Base-by-base conservation (phyloP, 2,329 filamentous ascomycete species). In the Chaetomium strumarium region DNA sequence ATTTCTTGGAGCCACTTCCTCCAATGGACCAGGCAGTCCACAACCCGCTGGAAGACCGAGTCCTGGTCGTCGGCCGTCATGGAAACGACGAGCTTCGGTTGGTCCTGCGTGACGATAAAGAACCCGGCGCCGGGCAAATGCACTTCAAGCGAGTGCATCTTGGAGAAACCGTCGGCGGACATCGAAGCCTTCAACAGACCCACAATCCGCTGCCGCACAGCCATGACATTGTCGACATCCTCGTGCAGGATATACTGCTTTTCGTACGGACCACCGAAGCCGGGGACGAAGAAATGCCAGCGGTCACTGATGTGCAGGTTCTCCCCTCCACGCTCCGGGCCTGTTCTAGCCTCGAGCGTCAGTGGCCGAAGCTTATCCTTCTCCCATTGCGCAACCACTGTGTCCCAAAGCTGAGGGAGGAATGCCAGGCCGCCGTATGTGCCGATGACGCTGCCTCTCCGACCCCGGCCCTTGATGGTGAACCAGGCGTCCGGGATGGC, bases 341-440 rank as follows among this genome's bases (percentile, higher is more conserved):
- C 38, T 10, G 40, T 49, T 11, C 17, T 42, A 16, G 53, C 53
- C 20, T 38, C 14, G 11, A 59, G 46, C 4, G 33, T 38, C 17
- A 52, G 14, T 5, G 20, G 29, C 2, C 11, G 11, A 8, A 29
- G 5, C 2, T 5, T 17, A 3, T 51, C 17, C 1, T 29, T 12
- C n/a, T 49, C 29, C 48, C 48, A 56, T 13, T 19, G 14, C 16
- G 9, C 10, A 5, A 52, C 10, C 12, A 59, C 49, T 2, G 19
- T 4, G 0, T 34, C 20, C 60, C 60, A 62, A 3, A 55, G 42
- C 11, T 41, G 31, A 5, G 49, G 42, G 3, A 30, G 37, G 29
- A 55, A 61, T n/a, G 24, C 16, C 24, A 62, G 39, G 5, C 60
- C 61, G 24, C 61, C 61, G 16, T 61, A 62, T 10, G 53, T 46